Base-by-base conservation (phyloP, 305 asterid genomes). In the Stenogyne calaminthoides region DNA sequence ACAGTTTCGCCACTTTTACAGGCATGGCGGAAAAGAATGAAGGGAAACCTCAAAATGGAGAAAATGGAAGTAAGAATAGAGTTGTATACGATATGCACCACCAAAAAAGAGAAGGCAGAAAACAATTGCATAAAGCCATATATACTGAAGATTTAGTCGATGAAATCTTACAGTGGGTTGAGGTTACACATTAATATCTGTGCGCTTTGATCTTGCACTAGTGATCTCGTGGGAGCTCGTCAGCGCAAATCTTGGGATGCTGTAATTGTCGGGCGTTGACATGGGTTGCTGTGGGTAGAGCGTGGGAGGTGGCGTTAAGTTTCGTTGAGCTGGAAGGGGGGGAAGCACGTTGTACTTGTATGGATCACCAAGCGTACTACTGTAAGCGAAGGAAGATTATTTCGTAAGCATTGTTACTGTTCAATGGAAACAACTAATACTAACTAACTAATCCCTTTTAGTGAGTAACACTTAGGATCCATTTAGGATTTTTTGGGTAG, bases 211-310 rank as follows among this genome's bases (percentile, higher is more conserved):
- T 77, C 97, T 88, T 12, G 91, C 78, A 69, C 81, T 75, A 40
- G 72, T 37, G 54, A 52, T 63, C 64, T 94, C 99, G 27, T 83
- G 89, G 65, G 87, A 64, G 80, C 77, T 76, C 9, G 79, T 11
- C 60, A 77, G 69, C 9, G 85, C 86, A 72, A 86, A 92, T 80
- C 92, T 86, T 5, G 93, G 91, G 64, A 91, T 84, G 89, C 57
- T 88, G 84, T 88, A 87, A 52, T 85, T 85, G 76, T 90, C 95
- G 0, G 97, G 99, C 2, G 98, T 88, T 32, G 91, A 86, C 93
- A 94, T 90, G 37, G 98, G 99, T 79, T 90, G 95, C 85, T 94
- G 99, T 0, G 99, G 99, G 77, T 94, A 94, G 54, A 94, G 97
- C 12, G 98, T 92, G 68, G 97, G 96, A 63, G 99, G 99, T 6